These are phyloP conservation scores for Yamadazyma ubonensis DNA, from an alignment of 805 yeast genomes.

Conservation along the genomic window DNA sequence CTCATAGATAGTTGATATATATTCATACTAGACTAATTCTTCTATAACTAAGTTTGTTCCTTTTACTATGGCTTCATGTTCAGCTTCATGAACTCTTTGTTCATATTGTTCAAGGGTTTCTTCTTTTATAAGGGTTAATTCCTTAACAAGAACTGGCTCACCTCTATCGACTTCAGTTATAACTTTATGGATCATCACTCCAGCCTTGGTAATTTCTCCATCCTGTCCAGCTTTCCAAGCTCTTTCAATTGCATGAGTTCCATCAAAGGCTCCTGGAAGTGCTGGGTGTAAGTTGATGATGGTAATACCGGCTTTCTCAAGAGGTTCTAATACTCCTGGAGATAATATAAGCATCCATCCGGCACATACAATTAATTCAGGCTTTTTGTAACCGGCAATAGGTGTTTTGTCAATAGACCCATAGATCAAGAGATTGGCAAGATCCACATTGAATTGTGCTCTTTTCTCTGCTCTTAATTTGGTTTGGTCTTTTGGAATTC, in stretches of 20 bases:
- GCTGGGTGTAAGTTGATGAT: conserved; percentile 97
- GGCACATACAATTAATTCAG: conserved; percentile 92
- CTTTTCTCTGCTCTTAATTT: conserved; percentile 61
- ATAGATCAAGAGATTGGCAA: conserved; percentile 64
- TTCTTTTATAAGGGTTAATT: conserved; percentile 58
- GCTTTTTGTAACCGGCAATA: conserved; percentile 44
- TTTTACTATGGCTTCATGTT: conserved; percentile 91
- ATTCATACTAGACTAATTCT: conserved; percentile 15
- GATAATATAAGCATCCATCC: conserved; percentile 97
- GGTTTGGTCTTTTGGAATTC: conserved; percentile 66
- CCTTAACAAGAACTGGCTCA: conserved; percentile 80
- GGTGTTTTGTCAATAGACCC: conserved; percentile 40
- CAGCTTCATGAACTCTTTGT: conserved; percentile 74
- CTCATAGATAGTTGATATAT: neutral
- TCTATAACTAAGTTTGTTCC: conserved; percentile 69
- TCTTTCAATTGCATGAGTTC: conserved; percentile 94
- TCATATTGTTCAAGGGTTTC: conserved; percentile 83
- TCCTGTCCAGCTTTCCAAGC: conserved; percentile 95
- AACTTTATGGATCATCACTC: conserved; percentile 97
- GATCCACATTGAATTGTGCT: conserved; percentile 69
- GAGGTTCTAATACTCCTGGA: conserved; percentile 66
- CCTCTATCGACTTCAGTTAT: conserved; percentile 95
- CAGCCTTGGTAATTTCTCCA: conserved; percentile 74
- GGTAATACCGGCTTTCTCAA: conserved; percentile 60
- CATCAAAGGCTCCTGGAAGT: conserved; percentile 94